phyloP scores from a whole-genome alignment of 371 early-diverging fungal genomes.

The Mucor irregularis region DNA sequence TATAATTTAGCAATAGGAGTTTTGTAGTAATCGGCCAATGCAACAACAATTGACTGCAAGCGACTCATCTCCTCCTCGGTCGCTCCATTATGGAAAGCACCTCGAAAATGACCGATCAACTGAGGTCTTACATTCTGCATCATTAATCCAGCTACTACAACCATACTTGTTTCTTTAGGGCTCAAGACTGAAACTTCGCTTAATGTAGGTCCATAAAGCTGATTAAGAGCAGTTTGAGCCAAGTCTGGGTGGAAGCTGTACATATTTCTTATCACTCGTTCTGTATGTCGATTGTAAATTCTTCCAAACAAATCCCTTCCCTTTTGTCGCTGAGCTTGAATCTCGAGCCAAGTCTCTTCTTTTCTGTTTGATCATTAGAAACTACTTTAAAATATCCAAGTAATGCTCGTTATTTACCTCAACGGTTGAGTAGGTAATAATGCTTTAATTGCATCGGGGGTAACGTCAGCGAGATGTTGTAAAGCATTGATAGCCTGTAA shows the following conservation, averaged over 20 bases:
- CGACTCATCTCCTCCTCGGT: constrained; percentile 21
- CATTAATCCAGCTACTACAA: constrained; percentile 30
- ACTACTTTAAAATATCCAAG: neutral
- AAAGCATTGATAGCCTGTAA: constrained; percentile 39
- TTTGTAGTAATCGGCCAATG: constrained; percentile 16
- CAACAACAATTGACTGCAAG: constrained; percentile 11
- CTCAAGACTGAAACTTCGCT: constrained; percentile 26
- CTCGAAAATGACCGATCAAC: constrained; percentile 34
- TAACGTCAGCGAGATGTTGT: constrained; percentile 22
- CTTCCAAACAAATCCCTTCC: constrained; percentile 35
- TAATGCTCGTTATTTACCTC: constrained; percentile 3
- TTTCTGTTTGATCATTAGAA: too few relatives aligned
- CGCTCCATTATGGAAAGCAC: constrained; percentile 40
- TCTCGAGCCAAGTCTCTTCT: constrained; percentile 79
- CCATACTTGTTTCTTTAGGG: constrained; percentile 36
- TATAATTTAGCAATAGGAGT: constrained; percentile 9
- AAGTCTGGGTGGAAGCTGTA: constrained; percentile 32
- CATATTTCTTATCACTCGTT: constrained; percentile 33
- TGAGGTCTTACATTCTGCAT: constrained; percentile 33
- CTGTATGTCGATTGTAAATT: constrained; percentile 34
- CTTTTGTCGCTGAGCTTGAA: constrained; percentile 63
- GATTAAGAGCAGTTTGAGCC: constrained; percentile 38
- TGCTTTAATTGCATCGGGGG: constrained; percentile 21
- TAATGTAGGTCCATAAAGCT: constrained; percentile 36
- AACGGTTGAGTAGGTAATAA: constrained; percentile 19